phyloP scores from a whole-genome alignment of 305 asterid species.

The Solanum hybrid region DNA sequence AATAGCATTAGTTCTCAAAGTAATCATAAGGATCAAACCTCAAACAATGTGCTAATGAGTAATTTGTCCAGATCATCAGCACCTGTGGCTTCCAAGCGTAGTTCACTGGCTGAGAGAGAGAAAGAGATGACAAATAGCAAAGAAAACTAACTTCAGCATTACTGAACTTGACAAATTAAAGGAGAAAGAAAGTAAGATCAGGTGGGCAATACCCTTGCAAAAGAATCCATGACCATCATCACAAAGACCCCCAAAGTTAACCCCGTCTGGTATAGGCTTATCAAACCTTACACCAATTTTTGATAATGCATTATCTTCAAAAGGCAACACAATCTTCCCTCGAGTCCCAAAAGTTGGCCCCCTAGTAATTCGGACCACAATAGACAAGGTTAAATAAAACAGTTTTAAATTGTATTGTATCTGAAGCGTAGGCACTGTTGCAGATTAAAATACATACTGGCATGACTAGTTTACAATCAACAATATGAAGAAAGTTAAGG shows the following conservation, averaged over 20 bases:
- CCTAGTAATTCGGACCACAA: slow-evolving; percentile 38
- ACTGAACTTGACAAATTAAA: slow-evolving; percentile 5
- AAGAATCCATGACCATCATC: slow-evolving; percentile 76
- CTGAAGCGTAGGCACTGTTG: neutral
- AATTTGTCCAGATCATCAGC: slow-evolving; percentile 65
- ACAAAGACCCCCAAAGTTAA: slow-evolving; percentile 77
- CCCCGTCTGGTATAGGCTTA: slow-evolving; percentile 65
- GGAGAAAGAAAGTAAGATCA: slow-evolving; percentile 1
- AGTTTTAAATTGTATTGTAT: neutral
- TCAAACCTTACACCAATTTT: slow-evolving; percentile 81
- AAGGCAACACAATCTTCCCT: slow-evolving; percentile 66
- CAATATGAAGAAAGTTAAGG: neutral
- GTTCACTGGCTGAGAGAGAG: slow-evolving; percentile 44
- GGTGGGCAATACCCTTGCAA: slow-evolving; percentile 58
- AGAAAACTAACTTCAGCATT: neutral
- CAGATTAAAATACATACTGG: neutral
- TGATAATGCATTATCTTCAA: slow-evolving; percentile 63
- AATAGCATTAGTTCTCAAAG: slow-evolving; percentile 9
- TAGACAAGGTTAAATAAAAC: slow-evolving; percentile 2
- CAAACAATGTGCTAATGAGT: slow-evolving; percentile 64
- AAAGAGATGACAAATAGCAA: neutral
- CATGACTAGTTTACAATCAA: neutral
- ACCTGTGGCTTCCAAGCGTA: slow-evolving; percentile 57
- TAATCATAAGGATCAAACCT: slow-evolving; percentile 37
- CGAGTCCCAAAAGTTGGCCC: slow-evolving; percentile 72